Evolutionary conservation across 2,329 filamentous ascomycete genomes (phyloP), one percentile per base, ranked within the genome.

Genomic region (Purpureocillium takamizusanense): DNA sequence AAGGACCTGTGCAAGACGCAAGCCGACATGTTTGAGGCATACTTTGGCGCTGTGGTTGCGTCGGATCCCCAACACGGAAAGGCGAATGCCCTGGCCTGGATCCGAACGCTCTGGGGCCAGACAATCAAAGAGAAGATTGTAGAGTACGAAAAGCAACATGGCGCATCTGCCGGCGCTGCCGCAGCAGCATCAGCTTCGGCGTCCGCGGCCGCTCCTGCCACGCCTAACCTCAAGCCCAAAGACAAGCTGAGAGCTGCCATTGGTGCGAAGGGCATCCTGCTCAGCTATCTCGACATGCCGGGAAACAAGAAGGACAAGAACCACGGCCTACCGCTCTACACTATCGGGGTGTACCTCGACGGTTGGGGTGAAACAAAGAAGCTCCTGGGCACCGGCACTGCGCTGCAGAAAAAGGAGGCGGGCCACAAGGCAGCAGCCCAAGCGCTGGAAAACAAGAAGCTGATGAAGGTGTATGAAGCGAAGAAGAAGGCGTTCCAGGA

Each of bases 11-110:
- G 66, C 12, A 95, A 95, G 59, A 78, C 87, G 9, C 70, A 84
- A 40, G 89, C 82, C 8, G 90, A 97, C 54, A 72, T 95, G 14
- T 94, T 95, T 51, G 90, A 97, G 57, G 84, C 90, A 0, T 95
- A 94, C 50, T 76, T 94, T 13, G 89, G 84, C 8, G 89, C 83
- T 3, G 62, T 89, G 6, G 73, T 94, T 27, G 63, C 86, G 2
- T 79, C 81, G 1, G 75, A 87, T 49, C 69, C 77, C 0, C 59
- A 64, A 3, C 56, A 76, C 34, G 88, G 89, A 1, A 72, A 83
- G 34, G 45, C 59, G 7, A 69, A 67, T 2, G 80, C 74, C 2
- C 71, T 81, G 37, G 56, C 69, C 12, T 97, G 88, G 87, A 63
- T 95, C 33, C 81, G 76, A 36, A 63, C 70, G 7, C 65, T 95